Conservation (phyloP, 2,329 filamentous ascomycete species). For the Claviceps capensis region DNA sequence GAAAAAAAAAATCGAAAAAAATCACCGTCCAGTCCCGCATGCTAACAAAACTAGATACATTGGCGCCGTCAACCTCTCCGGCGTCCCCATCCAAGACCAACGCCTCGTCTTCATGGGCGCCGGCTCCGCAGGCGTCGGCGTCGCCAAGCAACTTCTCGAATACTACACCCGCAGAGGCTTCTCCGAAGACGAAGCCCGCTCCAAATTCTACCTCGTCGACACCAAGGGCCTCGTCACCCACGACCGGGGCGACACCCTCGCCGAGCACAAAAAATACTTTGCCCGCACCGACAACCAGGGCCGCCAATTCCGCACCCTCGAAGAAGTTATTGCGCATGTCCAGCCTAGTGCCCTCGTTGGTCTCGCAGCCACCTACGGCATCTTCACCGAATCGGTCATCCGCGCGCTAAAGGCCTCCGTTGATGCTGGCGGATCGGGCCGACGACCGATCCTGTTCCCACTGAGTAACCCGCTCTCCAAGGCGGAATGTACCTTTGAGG, state of each 20-base stretch:
- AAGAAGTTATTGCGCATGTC: slow-evolving; percentile 87
- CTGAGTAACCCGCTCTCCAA: slow-evolving; percentile 93
- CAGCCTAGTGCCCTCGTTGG: slow-evolving; percentile 91
- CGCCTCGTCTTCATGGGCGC: slow-evolving; percentile 93
- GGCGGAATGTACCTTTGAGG: slow-evolving; percentile 95
- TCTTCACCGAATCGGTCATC: slow-evolving; percentile 82
- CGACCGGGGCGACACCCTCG: slow-evolving; percentile 86
- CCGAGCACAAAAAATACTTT: slow-evolving; percentile 74
- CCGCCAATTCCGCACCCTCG: slow-evolving; percentile 62
- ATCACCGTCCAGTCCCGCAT: not conserved
- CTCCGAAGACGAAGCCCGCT: slow-evolving; percentile 71
- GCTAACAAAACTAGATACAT: slow-evolving; percentile 50
- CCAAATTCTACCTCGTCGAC: slow-evolving; percentile 96
- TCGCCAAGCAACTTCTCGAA: slow-evolving; percentile 94
- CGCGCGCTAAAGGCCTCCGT: slow-evolving; percentile 53
- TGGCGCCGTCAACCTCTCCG: slow-evolving; percentile 67
- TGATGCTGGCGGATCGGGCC: slow-evolving; percentile 51
- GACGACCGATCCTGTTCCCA: slow-evolving; percentile 84
- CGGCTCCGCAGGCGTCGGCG: slow-evolving; percentile 88
- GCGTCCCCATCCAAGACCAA: slow-evolving; percentile 77
- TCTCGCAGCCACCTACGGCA: slow-evolving; percentile 83
- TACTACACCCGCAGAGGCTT: slow-evolving; percentile 91
- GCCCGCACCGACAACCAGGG: slow-evolving; percentile 50
- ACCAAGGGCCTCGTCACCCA: slow-evolving; percentile 88
- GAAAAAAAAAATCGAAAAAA: not conserved